Percentiles rank a stretch among this genome's conserved stretches.
phyloP scores from a whole-genome alignment of 306 rosid species.

The Mimosa pudica region DNA sequence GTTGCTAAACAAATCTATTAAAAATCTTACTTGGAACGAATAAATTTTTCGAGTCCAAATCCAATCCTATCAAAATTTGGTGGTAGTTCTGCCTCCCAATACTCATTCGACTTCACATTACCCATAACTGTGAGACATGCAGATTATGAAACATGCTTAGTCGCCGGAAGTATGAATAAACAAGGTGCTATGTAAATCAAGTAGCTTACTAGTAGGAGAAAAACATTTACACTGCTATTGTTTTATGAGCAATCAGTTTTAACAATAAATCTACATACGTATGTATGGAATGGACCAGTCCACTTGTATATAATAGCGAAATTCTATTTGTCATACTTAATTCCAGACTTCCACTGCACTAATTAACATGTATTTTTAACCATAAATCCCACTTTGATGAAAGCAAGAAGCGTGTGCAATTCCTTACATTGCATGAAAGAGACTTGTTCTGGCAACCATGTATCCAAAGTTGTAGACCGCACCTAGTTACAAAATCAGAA shows the following conservation, averaged over 20 bases:
- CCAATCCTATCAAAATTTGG: constrained; percentile 53
- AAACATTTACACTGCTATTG: constrained; percentile 2
- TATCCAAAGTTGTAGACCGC: constrained; percentile 90
- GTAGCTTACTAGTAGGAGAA: not conserved
- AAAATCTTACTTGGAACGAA: constrained; percentile 66
- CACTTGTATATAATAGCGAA: not conserved
- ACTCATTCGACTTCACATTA: constrained; percentile 65
- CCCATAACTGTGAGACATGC: constrained; percentile 61
- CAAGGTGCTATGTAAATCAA: not conserved
- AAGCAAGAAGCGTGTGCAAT: constrained; percentile 22
- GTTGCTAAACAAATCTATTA: constrained; percentile 32
- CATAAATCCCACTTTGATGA: not conserved
- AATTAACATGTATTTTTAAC: not conserved
- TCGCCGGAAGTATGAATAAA: constrained; percentile 14
- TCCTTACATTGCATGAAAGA: constrained; percentile 89
- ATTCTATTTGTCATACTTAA: not conserved
- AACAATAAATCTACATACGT: constrained; percentile 2
- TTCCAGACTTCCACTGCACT: not conserved
- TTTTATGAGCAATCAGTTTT: constrained; percentile 27
- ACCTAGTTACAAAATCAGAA: constrained; percentile 60
- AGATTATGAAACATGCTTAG: constrained; percentile 33
- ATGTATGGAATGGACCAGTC: not conserved
- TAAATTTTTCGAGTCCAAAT: constrained; percentile 55
- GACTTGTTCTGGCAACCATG: constrained; percentile 95
- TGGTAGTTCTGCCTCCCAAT: constrained; percentile 82